Base-by-base conservation (phyloP, 106 monocot species). In the Posidonia australis region DNA sequence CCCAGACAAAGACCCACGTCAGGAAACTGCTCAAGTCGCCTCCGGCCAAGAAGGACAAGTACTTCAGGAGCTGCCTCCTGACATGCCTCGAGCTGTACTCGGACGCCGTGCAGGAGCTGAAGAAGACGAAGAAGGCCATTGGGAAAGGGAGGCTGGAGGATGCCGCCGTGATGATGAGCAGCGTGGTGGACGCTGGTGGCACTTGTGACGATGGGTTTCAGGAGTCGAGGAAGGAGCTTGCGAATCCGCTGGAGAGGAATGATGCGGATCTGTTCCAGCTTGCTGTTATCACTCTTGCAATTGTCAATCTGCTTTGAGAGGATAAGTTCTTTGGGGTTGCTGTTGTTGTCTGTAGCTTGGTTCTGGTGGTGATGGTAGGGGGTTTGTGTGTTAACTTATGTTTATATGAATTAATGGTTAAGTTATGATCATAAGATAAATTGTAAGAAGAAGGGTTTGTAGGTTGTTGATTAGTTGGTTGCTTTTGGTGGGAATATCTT, bases 191-290 rank as follows among this genome's bases (percentile, higher is more conserved):
- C 17, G 74, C 68, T 26, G 67, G 67, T 0, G 54, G 29, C 5
- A 63, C 60, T 0, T 82, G 78, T 56, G 74, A 82, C 45, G 74
- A 72, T 14, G 67, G 73, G 14, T 82, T 78, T 66, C 9, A 22
- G 5, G 78, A 75, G 13, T n/a, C n/a, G n/a, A 63, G 20, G 49
- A 12, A 18, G 24, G 27, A 42, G 18, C 6, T 66, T 13, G 27
- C 9, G 66, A 70, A 77, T 25, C 77, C 82, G 43, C 22, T 82
- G 58, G 52, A 6, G 24, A 44, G 54, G 62, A 72, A 71, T 64
- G 52, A 66, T 28, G 3, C 32, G 7, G 56, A 66, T 13, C 25
- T 73, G 32, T 70, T 69, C 46, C 14, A 63, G 36, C 64, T 77
- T 3, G 54, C 66, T 19, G 70, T 30, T 28, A 62, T 78, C 17